Conservation (phyloP, 1,284 basidiomycete genomes). For the Pholiota adiposa region DNA sequence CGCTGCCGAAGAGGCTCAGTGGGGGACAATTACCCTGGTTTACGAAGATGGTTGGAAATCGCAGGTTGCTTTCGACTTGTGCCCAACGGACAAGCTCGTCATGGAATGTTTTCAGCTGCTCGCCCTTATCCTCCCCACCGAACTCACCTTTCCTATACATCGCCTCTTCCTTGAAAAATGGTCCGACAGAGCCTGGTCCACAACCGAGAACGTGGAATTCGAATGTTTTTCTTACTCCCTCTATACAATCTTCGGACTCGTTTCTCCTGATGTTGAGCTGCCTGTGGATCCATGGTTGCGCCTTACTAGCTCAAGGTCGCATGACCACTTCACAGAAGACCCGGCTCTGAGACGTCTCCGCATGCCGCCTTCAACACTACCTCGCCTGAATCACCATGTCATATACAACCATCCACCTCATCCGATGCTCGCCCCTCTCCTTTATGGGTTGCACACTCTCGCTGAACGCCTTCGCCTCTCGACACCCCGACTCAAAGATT, state of each 20-base stretch:
- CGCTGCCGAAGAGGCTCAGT: constrained; percentile 44
- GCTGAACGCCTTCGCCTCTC: constrained; percentile 68
- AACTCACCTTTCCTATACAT: constrained; percentile 62
- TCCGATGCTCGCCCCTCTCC: constrained; percentile 49
- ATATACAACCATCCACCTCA: constrained; percentile 37
- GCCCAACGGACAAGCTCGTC: constrained; percentile 56
- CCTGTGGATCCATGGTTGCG: constrained; percentile 35
- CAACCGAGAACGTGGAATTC: constrained; percentile 55
- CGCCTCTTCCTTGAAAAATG: constrained; percentile 58
- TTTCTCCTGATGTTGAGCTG: constrained; percentile 20
- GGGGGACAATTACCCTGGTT: constrained; percentile 48
- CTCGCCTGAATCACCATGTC: constrained; percentile 22
- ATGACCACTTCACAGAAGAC: constrained; percentile 60
- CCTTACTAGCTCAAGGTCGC: constrained; percentile 40
- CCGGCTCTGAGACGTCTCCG: constrained; percentile 51
- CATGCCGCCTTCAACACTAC: constrained; percentile 37
- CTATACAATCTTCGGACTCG: constrained; percentile 52
- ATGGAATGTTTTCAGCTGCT: constrained; percentile 63
- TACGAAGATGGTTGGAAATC: constrained; percentile 52
- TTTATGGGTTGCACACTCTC: constrained; percentile 79
- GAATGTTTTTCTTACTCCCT: constrained; percentile 57
- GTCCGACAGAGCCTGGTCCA: constrained; percentile 47
- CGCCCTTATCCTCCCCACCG: constrained; percentile 59
- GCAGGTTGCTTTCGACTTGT: constrained; percentile 52
- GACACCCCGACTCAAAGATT: constrained; percentile 53